A percentile compares a stretch with the other conserved stretches of the same genome.
Evolutionary conservation across 2,329 filamentous ascomycete species (phyloP).

Genomic region (Exophiala alcalophila): DNA sequence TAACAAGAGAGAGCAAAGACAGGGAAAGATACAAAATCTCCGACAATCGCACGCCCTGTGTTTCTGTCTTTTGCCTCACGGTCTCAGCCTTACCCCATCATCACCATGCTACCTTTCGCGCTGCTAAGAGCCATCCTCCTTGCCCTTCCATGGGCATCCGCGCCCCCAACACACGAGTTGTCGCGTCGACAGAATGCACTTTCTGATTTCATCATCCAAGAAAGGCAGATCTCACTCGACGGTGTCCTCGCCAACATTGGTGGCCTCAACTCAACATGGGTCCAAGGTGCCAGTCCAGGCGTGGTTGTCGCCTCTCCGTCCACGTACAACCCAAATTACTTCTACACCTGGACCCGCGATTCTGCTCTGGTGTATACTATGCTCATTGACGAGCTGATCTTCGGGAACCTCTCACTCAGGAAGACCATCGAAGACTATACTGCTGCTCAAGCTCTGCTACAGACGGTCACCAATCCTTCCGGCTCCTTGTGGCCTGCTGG

Average conservation of each 20-base stretch:
- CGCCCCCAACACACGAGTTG: no score
- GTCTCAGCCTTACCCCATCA: background rate
- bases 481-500: slow-evolving; percentile 52
- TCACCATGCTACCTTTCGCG: slow-evolving; percentile 5
- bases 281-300: slow-evolving; percentile 49
- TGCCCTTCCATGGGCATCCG: slow-evolving; percentile 5
- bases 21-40: no score
- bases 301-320: slow-evolving; percentile 59
- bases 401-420: slow-evolving; percentile 59
- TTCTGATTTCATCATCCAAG: slow-evolving; percentile 42
- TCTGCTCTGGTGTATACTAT: slow-evolving; percentile 69
- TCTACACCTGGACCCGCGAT: slow-evolving; percentile 75
- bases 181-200: slow-evolving; percentile 23
- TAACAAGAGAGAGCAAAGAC: no score
- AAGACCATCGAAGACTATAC: slow-evolving; percentile 66
- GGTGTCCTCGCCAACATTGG: slow-evolving; percentile 58
- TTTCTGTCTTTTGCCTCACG: no score
- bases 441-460: slow-evolving; percentile 61
- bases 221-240: slow-evolving; percentile 52
- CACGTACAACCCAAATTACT: slow-evolving; percentile 58
- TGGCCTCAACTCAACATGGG: slow-evolving; percentile 46
- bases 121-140: slow-evolving; percentile 2
- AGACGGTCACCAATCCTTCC: slow-evolving; percentile 66
- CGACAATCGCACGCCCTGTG: no score
- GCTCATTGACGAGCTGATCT: slow-evolving; percentile 65